phyloP scores from a whole-genome alignment of 2,329 filamentous ascomycete genomes.

The Paecilomyces sp. region DNA sequence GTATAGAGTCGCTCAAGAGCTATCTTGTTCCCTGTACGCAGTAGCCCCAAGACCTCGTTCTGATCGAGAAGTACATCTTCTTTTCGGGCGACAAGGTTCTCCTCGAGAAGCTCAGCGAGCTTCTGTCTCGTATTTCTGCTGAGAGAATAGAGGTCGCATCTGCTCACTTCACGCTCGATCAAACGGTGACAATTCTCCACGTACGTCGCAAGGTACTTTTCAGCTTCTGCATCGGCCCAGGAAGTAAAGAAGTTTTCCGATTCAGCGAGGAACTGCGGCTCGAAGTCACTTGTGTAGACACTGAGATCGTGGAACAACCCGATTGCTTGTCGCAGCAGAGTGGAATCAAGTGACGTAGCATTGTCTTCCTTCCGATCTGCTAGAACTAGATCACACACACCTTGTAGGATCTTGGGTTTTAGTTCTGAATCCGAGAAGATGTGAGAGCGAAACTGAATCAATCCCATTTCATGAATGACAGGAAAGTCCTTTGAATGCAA shows the following conservation, averaged over 20 bases:
- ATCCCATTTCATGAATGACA: conserved; percentile 74
- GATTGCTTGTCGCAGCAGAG: conserved; percentile 66
- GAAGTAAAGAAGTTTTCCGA: conserved; percentile 62
- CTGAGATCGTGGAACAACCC: conserved; percentile 79
- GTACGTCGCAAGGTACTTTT: conserved; percentile 63
- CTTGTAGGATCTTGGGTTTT: conserved; percentile 51
- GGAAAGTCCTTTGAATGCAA: conserved; percentile 62
- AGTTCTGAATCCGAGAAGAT: conserved; percentile 50
- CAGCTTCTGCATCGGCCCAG: conserved; percentile 62
- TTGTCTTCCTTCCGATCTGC: conserved; percentile 56
- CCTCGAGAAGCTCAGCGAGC: conserved; percentile 66
- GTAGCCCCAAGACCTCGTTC: conserved; percentile 62
- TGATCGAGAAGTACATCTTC: conserved; percentile 59
- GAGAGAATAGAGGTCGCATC: conserved; percentile 75
- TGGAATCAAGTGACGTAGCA: conserved; percentile 50
- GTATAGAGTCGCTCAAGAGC: conserved; percentile 72
- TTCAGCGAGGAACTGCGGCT: conserved; percentile 61
- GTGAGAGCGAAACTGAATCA: conserved; percentile 63
- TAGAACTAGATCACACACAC: conserved; percentile 69
- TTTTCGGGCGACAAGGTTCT: conserved; percentile 62
- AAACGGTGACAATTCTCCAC: conserved; percentile 62
- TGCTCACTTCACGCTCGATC: conserved; percentile 62
- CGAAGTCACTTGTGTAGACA: conserved; percentile 73
- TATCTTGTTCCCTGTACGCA: conserved; percentile 61
- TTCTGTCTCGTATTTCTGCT: conserved; percentile 75